Base-by-base conservation (phyloP, 805 yeast species). In the Suhomyces vadensis region DNA sequence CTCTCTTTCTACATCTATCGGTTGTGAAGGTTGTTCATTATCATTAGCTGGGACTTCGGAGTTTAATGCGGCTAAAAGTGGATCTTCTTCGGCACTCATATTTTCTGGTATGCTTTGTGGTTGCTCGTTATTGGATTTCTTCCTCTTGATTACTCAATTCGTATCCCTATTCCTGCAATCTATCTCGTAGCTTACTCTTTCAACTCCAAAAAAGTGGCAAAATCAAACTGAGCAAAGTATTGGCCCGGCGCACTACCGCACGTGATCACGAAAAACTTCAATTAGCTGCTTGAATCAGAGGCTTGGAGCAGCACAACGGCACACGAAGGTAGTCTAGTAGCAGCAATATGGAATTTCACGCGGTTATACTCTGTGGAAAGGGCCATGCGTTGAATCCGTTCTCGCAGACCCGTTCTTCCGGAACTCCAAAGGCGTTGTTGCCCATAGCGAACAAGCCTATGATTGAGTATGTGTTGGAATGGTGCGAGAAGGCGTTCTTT, bases 381-480 rank as follows among this genome's bases (percentile, higher is more conserved):
- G 98, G 98, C 10, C 71, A 72, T 14, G 74, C 75, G 37, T 71
- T 94, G 53, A 61, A 79, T 11, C 98, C 98, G 0, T 79, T 92
- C 49, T 77, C 91, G 0, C 69, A 76, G 21, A 74, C 72, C 27
- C 70, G 83, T 39, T 75, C 79, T 11, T 72, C 85, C 2, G 91
- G 94, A 13, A 61, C 77, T 5, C 79, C 95, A 6, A 94, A 94
- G 68, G 95, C 97, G 0, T 69, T 91, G 39, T 65, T 95, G 35
- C 98, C 98, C 2, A 74, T 94, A 26, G 98, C 94, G 6, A 91
- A 91, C 62, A 78, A 78, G 56, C 95, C 97, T 10, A 83, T 94
- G 89, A 70, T 94, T 35, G 84, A 83, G 56, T 86, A 88, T 59
- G 95, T 86, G 2, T 72, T 94, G 26, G 91, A 86, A 54, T 94